Base-by-base conservation (phyloP, 2,329 filamentous ascomycete genomes). In the Xylariaceae sp. region DNA sequence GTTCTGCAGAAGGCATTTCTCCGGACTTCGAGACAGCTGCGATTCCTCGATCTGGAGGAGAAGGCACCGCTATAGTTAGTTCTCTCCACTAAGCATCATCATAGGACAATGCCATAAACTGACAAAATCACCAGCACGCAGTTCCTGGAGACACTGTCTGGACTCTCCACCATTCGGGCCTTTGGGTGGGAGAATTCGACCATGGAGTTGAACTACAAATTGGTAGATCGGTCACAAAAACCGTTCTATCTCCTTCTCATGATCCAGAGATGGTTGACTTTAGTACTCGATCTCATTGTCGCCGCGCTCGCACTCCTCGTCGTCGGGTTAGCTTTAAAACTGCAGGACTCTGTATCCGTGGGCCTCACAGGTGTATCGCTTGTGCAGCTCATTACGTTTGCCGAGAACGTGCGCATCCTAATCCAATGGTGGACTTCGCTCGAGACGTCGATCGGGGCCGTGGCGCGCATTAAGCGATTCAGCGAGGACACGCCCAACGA, bases 91-190 rank as follows among this genome's bases (percentile, higher is more conserved):
- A 26, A 6, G 22, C 11, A 26, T 6, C 22, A 6, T 11, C 22
- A 26, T n/a, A 6, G 9, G 17, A 6, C 15, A n/a, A n/a, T 17
- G 19, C 31, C 11, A 19, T 16, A 7, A 9, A 33, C 28, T 32
- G 24, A 33, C 26, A 31, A 9, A 28, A 35, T 19, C 15, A 4
- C 11, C 17, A 34, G 30, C 48, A 64, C 67, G 2, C 65, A 73
- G 28, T 72, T 72, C 45, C 54, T 61, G 17, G 71, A 74, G 41
- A 66, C 66, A 4, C 45, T 72, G 0, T 55, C 57, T 18, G 71
- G 71, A 1, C 43, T 73, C 2, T 49, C 62, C 0, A 73, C 68
- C 1, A 69, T 75, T 35, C 66, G 71, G 9, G 65, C 71, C 1
- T 72, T 71, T 40, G 60, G 62, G 4, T 73, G 69, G 70, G 60